Evolutionary conservation across 2,329 filamentous ascomycete genomes (phyloP).

Genomic region (Coniosporium tulheliwenetii): DNA sequence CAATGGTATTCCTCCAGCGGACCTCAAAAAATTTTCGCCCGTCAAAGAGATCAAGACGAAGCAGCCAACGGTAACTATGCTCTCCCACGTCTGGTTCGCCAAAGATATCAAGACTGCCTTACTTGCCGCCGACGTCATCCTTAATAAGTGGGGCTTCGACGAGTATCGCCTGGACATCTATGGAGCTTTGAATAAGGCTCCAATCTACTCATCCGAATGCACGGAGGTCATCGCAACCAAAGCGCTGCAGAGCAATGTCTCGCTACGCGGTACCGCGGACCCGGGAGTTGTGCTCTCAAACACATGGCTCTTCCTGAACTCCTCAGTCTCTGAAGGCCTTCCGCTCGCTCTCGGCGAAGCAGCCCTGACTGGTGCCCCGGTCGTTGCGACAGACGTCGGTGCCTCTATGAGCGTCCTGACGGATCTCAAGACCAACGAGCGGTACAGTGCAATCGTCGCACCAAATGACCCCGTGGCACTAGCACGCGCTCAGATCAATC

Average conservation of each 20-base stretch:
- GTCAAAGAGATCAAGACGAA: constrained; percentile 43
- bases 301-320: constrained; percentile 34
- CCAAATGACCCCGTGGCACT: constrained; percentile 47
- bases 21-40: constrained; percentile 47
- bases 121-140: constrained; percentile 47
- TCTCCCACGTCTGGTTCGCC: constrained; percentile 43
- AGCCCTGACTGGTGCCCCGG: constrained; percentile 38
- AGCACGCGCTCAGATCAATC: constrained; percentile 45
- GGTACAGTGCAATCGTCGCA: constrained; percentile 47
- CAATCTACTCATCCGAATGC: constrained; percentile 43
- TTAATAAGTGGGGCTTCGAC: constrained; percentile 50
- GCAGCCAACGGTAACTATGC: constrained; percentile 47
- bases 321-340: constrained; percentile 39
- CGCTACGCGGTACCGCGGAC: constrained; percentile 7
- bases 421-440: constrained; percentile 28
- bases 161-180: constrained; percentile 49
- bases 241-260: constrained; percentile 32
- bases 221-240: constrained; percentile 43
- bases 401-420: constrained; percentile 40
- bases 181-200: constrained; percentile 46
- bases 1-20: constrained; percentile 39
- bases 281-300: constrained; percentile 15
- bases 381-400: constrained; percentile 41
- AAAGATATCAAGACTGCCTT: constrained; percentile 53
- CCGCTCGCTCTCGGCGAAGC: constrained; percentile 43